A percentile compares a stretch with the other conserved stretches of the same genome.
These are phyloP conservation scores for Trypanosoma grayi DNA, from an alignment of 208 protist species.

Conservation along the genomic window DNA sequence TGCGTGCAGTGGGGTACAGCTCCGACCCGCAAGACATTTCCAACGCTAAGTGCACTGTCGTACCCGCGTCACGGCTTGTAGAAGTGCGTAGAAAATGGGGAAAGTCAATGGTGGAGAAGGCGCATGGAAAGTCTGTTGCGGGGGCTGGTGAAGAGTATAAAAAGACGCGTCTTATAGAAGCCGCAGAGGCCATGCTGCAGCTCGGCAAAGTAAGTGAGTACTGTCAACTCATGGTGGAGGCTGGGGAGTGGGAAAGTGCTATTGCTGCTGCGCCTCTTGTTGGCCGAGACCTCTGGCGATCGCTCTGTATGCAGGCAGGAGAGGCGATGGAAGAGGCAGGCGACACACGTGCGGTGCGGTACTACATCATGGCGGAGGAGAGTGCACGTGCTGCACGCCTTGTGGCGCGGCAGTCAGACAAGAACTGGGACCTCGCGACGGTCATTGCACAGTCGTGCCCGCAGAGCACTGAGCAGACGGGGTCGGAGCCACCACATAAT, in stretches of 20 bases:
- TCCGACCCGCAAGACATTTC: constrained; percentile 25
- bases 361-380: constrained; percentile 83
- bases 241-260: constrained; percentile 87
- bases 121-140: constrained; percentile 60
- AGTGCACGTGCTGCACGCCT: constrained; percentile 57
- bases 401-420: constrained; percentile 38
- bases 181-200: constrained; percentile 65
- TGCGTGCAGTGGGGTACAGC: constrained; percentile 30
- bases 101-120: constrained; percentile 62
- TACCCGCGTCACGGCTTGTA: constrained; percentile 43
- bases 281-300: constrained; percentile 85
- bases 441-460: constrained; percentile 69
- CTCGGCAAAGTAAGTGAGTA: constrained; percentile 78
- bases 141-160: constrained; percentile 52
- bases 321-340: constrained; percentile 70
- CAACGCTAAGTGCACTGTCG: constrained; percentile 36
- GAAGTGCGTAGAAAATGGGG: constrained; percentile 40
- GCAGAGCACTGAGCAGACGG: constrained; percentile 31
- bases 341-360: constrained; percentile 55
- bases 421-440: constrained; percentile 49
- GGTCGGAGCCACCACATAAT: constrained; percentile 47
- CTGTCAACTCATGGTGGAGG: constrained; percentile 81
- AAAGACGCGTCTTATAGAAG: constrained; percentile 60
- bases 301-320: constrained; percentile 57
- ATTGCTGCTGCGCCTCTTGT: constrained; percentile 85